Evolutionary conservation across 2,329 filamentous ascomycete genomes (phyloP).

Genomic region (Colletotrichum coccodes): DNA sequence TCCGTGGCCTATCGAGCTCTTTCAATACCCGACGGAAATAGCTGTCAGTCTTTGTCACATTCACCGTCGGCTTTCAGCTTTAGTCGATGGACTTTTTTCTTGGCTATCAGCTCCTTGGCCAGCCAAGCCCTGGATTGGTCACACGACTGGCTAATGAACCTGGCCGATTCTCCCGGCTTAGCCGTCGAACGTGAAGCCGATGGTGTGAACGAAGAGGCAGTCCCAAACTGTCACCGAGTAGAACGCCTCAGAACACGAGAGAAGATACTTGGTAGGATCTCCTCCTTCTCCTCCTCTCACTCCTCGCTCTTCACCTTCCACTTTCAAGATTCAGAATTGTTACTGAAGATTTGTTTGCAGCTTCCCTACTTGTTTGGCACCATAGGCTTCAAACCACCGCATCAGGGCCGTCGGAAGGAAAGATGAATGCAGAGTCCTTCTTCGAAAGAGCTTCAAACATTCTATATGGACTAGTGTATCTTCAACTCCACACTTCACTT

Average conservation of each 20-base stretch:
- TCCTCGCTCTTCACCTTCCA: too few species aligned
- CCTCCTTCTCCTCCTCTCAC: too few species aligned
- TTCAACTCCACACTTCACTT: conserved; percentile 5
- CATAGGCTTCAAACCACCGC: neutral
- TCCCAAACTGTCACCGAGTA: neutral
- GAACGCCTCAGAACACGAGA: neutral
- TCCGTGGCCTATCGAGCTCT: neutral
- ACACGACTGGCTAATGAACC: conserved; percentile 1
- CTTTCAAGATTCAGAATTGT: too few species aligned
- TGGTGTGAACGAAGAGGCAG: too few species aligned
- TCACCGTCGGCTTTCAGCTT: neutral
- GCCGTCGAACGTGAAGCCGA: too few species aligned
- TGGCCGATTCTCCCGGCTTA: neutral
- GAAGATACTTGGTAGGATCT: neutral
- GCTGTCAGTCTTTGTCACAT: neutral
- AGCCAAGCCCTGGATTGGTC: conserved; percentile 14
- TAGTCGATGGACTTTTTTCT: conserved; percentile 1
- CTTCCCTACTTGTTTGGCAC: neutral
- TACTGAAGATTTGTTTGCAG: too few species aligned
- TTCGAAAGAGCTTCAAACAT: neutral
- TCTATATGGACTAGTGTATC: neutral
- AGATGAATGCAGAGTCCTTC: neutral
- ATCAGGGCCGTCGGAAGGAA: neutral
- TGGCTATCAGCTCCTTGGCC: neutral
- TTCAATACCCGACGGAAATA: neutral